phyloP scores from a whole-genome alignment of 495 filamentous ascomycete species.

The Geoglossum glabrum region DNA sequence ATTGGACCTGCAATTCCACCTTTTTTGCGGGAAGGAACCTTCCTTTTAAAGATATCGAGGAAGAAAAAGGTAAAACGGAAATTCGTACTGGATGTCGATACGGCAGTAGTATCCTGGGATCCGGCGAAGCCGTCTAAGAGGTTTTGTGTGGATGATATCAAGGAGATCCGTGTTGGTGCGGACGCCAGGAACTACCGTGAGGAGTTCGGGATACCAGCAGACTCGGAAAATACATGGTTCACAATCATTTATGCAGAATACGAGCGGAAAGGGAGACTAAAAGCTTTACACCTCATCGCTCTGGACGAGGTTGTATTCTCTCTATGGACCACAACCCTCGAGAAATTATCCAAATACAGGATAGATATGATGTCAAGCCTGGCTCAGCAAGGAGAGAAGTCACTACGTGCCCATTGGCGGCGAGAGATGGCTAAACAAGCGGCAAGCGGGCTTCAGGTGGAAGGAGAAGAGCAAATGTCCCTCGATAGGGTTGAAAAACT shows the following conservation, averaged over 20 bases:
- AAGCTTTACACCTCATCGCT: slow-evolving; percentile 69
- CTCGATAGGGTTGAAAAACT: slow-evolving; percentile 57
- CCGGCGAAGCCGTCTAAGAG: slow-evolving; percentile 53
- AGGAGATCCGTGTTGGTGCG: slow-evolving; percentile 65
- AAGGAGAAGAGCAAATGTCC: slow-evolving; percentile 50
- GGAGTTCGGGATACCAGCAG: slow-evolving; percentile 47
- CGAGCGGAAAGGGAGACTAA: slow-evolving; percentile 46
- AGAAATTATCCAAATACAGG: slow-evolving; percentile 59
- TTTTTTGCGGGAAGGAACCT: slow-evolving; percentile 52
- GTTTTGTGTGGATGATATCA: slow-evolving; percentile 88
- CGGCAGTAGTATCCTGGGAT: slow-evolving; percentile 78
- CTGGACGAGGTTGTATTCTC: slow-evolving; percentile 44
- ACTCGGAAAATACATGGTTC: slow-evolving; percentile 52
- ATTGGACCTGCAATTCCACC: slow-evolving; percentile 51
- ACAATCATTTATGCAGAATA: slow-evolving; percentile 65
- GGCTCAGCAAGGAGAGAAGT: slow-evolving; percentile 52
- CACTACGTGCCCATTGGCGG: slow-evolving; percentile 63
- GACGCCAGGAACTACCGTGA: slow-evolving; percentile 79
- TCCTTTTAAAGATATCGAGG: slow-evolving; percentile 61
- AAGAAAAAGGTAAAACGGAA: slow-evolving; percentile 47
- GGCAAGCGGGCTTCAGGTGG: slow-evolving; percentile 9
- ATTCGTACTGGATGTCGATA: slow-evolving; percentile 58
- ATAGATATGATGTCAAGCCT: slow-evolving; percentile 76
- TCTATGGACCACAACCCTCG: slow-evolving; percentile 63
- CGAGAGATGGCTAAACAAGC: slow-evolving; percentile 49